These are phyloP conservation scores for Blastomyces gilchristii DNA, from an alignment of 2,329 filamentous ascomycete species.

Conservation along the genomic window DNA sequence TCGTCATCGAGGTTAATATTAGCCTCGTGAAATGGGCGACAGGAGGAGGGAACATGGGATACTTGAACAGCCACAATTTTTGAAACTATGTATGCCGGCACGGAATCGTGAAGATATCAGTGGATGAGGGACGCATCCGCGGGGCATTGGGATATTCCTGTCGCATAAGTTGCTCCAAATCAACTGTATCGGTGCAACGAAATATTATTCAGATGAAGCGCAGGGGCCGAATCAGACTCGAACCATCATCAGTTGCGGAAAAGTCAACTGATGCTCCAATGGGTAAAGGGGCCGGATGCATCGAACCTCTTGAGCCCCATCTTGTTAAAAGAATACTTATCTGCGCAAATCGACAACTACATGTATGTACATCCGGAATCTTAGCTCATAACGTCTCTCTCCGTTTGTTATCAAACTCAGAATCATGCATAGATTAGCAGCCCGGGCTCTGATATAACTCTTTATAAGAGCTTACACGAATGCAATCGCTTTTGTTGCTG, in stretches of 20 bases:
- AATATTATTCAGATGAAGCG: conserved; percentile 29
- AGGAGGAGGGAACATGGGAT: too few species aligned
- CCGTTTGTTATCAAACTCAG: conserved; percentile 18
- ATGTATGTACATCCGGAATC: conserved; percentile 25
- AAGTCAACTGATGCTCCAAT: background rate
- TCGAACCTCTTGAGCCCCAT: conserved; percentile 26
- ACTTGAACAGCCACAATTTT: background rate
- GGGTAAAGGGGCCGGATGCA: conserved; percentile 30
- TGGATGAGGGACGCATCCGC: conserved; percentile 35
- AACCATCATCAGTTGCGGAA: conserved; percentile 19
- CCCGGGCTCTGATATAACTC: too few species aligned
- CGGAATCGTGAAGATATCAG: conserved; percentile 33
- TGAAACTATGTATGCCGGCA: conserved; percentile 8
- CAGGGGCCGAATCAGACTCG: conserved; percentile 27
- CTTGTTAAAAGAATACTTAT: conserved; percentile 24
- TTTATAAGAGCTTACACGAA: too few species aligned
- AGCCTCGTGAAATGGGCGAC: too few species aligned
- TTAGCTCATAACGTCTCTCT: conserved; percentile 29
- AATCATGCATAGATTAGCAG: too few species aligned
- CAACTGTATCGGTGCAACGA: conserved; percentile 23
- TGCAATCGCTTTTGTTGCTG: too few species aligned
- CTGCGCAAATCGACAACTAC: conserved; percentile 31
- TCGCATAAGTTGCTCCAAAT: background rate
- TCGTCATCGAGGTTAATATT: too few species aligned
- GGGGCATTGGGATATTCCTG: conserved; percentile 20